phyloP scores from a whole-genome alignment of 345 rosid species.

The Populus ilicifolia region DNA sequence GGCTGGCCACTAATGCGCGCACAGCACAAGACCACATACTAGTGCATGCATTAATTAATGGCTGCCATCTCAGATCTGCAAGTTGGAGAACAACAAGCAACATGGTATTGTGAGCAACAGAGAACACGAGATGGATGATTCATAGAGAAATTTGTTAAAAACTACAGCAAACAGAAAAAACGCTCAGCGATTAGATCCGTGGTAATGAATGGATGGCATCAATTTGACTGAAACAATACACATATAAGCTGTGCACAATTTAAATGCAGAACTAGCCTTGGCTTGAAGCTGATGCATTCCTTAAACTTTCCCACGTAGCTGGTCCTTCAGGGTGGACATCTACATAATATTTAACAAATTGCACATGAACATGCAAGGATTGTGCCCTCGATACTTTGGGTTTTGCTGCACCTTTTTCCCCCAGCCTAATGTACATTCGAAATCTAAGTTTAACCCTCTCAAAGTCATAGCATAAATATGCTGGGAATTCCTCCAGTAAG shows the following conservation, averaged over 20 bases:
- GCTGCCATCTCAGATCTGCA: too few species aligned
- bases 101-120: too few species aligned
- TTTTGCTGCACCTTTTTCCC: slow-evolving; percentile 20
- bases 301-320: slow-evolving; percentile 63
- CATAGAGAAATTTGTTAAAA: neutral
- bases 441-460: slow-evolving; percentile 25
- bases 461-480: slow-evolving; percentile 28
- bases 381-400: slow-evolving; percentile 22
- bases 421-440: slow-evolving; percentile 24
- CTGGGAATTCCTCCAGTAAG: slow-evolving; percentile 50
- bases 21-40: too few species aligned
- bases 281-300: slow-evolving; percentile 31
- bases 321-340: slow-evolving; percentile 73
- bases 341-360: slow-evolving; percentile 67
- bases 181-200: neutral
- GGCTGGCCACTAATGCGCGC: too few species aligned
- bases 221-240: neutral
- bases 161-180: neutral
- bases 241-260: neutral
- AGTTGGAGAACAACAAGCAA: too few species aligned
- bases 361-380: slow-evolving; percentile 67
- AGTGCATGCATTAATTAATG: too few species aligned
- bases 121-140: too few species aligned
- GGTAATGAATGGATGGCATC: neutral
- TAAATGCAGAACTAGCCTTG: slow-evolving; percentile 11